Evolutionary conservation across 352 stramenopile species (phyloP).

Genomic region (Elongisporangium senticosum): DNA sequence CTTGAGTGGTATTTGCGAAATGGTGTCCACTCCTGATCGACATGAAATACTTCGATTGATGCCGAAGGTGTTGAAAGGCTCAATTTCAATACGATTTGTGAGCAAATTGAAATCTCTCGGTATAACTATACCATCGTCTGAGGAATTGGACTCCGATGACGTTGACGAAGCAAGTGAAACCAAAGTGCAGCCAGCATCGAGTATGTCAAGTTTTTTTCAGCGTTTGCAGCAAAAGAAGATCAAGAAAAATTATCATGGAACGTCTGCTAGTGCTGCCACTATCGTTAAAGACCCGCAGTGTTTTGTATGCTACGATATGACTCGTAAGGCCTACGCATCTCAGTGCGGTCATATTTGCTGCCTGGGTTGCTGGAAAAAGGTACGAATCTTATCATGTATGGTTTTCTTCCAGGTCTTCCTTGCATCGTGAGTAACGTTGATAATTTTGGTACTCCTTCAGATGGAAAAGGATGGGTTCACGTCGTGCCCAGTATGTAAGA

Average conservation of each 20-base stretch:
- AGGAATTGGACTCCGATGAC: conserved; percentile 6
- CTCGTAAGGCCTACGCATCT: conserved; percentile 66
- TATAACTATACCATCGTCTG: background rate
- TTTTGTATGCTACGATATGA: conserved; percentile 81
- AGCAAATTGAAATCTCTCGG: conserved; percentile 26
- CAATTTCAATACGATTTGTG: conserved; percentile 44
- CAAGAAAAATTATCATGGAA: conserved; percentile 21
- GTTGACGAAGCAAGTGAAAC: background rate
- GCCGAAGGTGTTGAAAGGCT: conserved; percentile 47
- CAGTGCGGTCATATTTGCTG: conserved; percentile 84
- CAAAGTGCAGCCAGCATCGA: conserved; percentile 5
- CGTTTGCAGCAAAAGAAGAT: conserved; percentile 61
- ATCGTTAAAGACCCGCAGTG: conserved; percentile 77
- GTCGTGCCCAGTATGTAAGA: conserved; percentile 73
- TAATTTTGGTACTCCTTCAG: conserved; percentile 18
- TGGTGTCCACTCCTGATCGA: conserved; percentile 33
- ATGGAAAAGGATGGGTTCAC: conserved; percentile 74
- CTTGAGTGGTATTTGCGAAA: conserved; percentile 41
- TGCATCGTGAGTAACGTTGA: conserved; percentile 14
- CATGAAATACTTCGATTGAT: conserved; percentile 59
- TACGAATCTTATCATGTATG: conserved; percentile 14
- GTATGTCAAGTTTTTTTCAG: conserved; percentile 55
- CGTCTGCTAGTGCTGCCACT: conserved; percentile 26
- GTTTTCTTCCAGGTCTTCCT: conserved; percentile 10
- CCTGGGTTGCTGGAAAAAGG: conserved; percentile 80